phyloP scores from a whole-genome alignment of 352 stramenopile species.

The Phytophthora foliorum region DNA sequence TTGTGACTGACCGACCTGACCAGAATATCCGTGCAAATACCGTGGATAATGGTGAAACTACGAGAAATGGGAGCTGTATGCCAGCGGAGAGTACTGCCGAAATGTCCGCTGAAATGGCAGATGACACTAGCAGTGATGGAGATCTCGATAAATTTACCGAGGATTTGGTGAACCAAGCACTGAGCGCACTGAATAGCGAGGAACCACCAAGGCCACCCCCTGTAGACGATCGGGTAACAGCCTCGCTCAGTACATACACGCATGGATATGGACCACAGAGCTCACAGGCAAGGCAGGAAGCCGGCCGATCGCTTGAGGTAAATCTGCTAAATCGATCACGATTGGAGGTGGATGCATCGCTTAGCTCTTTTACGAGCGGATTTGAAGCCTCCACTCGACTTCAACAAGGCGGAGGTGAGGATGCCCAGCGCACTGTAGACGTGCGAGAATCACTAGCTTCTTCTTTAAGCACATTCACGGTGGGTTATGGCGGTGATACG shows the following conservation, averaged over 20 bases:
- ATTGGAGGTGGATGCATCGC: slow-evolving; percentile 38
- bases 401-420: neutral
- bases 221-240: slow-evolving; percentile 9
- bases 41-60: neutral
- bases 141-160: slow-evolving; percentile 13
- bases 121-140: slow-evolving; percentile 6
- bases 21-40: neutral
- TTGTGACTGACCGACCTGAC: neutral
- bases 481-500: slow-evolving; percentile 23
- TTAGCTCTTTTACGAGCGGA: slow-evolving; percentile 58
- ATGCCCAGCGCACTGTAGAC: neutral
- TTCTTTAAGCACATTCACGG: slow-evolving; percentile 55
- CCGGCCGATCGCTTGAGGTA: neutral
- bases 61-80: neutral
- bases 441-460: slow-evolving; percentile 26
- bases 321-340: neutral
- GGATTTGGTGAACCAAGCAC: slow-evolving; percentile 37
- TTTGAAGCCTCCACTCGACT: slow-evolving; percentile 32
- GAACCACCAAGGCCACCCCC: slow-evolving; percentile 22
- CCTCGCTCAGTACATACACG: slow-evolving; percentile 26
- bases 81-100: neutral
- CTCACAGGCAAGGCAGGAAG: neutral
- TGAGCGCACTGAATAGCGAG: slow-evolving; percentile 43
- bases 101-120: neutral
- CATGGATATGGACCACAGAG: slow-evolving; percentile 8